Evolutionary conservation across 1,284 basidiomycete genomes (phyloP).

Genomic region (Fomitopsis betulina): DNA sequence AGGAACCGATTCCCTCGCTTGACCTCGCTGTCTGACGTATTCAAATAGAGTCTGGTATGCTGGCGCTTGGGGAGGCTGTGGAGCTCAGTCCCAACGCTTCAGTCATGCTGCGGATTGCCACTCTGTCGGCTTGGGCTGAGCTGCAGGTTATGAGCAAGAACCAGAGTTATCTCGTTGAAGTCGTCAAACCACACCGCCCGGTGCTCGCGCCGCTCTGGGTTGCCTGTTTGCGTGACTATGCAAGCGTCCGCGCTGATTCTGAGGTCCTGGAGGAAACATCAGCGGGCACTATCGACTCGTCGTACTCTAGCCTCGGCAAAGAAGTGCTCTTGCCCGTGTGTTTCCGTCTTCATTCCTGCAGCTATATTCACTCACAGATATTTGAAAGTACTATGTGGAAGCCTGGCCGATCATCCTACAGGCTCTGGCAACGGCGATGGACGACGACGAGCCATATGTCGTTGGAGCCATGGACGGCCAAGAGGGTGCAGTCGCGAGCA

Average conservation of each 20-base stretch:
- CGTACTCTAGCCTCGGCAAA: slow-evolving; percentile 83
- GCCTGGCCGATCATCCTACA: slow-evolving; percentile 85
- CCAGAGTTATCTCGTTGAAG: slow-evolving; percentile 76
- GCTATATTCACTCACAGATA: slow-evolving; percentile 1
- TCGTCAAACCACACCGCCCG: slow-evolving; percentile 79
- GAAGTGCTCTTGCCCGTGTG: slow-evolving; percentile 87
- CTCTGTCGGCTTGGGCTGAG: slow-evolving; percentile 94
- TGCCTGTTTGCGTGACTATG: slow-evolving; percentile 86
- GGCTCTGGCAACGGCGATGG: slow-evolving; percentile 82
- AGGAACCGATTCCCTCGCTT: neutral
- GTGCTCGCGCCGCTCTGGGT: slow-evolving; percentile 86
- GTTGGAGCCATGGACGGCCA: slow-evolving; percentile 81
- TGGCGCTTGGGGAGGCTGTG: slow-evolving; percentile 83
- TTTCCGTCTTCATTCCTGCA: slow-evolving; percentile 1
- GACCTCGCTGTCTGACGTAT: neutral
- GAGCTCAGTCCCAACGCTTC: slow-evolving; percentile 92
- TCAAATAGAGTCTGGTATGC: slow-evolving; percentile 69
- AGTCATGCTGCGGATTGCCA: slow-evolving; percentile 92
- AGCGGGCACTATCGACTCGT: slow-evolving; percentile 72
- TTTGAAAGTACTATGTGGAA: slow-evolving; percentile 76
- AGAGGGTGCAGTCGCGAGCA: slow-evolving; percentile 30
- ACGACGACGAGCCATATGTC: slow-evolving; percentile 63
- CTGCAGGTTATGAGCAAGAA: slow-evolving; percentile 76
- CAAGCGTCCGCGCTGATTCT: slow-evolving; percentile 84
- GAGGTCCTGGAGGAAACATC: slow-evolving; percentile 71